A percentile compares a stretch with the other conserved stretches of the same genome.
Conservation (phyloP, 2,329 filamentous ascomycete species). For the Ceratocystis cubensis region DNA sequence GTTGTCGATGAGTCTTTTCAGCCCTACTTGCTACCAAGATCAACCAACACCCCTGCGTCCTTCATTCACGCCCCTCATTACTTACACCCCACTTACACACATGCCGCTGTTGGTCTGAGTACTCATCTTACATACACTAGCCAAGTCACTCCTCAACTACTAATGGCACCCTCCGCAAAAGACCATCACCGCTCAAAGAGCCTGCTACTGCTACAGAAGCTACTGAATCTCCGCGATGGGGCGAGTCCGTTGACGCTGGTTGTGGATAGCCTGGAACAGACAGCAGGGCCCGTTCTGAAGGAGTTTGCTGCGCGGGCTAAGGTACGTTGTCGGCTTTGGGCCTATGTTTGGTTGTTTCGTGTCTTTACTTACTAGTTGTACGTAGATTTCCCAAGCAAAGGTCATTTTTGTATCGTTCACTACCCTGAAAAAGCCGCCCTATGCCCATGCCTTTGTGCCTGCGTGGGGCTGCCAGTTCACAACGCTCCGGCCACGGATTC, state of each 20-base stretch:
- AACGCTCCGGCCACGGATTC: constrained; percentile 47
- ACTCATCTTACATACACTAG: not conserved
- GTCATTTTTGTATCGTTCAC: constrained; percentile 69
- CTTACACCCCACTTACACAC: not conserved
- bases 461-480: constrained; percentile 47
- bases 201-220: constrained; percentile 67
- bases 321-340: constrained; percentile 34
- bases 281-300: constrained; percentile 52
- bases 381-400: constrained; percentile 46
- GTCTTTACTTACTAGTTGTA: not conserved
- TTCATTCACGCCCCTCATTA: not conserved
- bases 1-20: not conserved
- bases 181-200: constrained; percentile 72
- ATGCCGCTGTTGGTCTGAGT: not conserved
- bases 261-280: constrained; percentile 75
- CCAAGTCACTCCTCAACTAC: no score
- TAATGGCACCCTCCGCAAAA: constrained; percentile 45
- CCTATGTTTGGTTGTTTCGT: not conserved
- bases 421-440: constrained; percentile 51
- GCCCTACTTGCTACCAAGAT: not conserved
- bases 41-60: not conserved
- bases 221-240: constrained; percentile 64
- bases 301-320: constrained; percentile 68
- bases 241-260: constrained; percentile 78
- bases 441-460: constrained; percentile 55